These are phyloP conservation scores for Trypanosoma avium DNA, from an alignment of 208 protist genomes.

Conservation along the genomic window DNA sequence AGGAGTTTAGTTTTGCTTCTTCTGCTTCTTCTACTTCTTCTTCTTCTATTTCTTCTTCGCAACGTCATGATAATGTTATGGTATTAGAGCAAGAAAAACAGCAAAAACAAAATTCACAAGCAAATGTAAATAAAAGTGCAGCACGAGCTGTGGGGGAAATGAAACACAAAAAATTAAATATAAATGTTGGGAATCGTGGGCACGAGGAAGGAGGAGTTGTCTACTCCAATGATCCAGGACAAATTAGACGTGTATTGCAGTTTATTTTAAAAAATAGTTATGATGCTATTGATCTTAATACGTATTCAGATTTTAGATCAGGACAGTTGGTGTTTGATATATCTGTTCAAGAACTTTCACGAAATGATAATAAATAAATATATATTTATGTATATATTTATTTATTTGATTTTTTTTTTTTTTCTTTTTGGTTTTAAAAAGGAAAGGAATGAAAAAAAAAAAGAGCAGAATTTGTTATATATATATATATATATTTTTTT, in stretches of 20 bases:
- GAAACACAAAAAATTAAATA: too few species aligned
- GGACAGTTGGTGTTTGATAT: conserved; percentile 71
- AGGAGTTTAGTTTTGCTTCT: conserved; percentile 22
- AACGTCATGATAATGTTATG: too few species aligned
- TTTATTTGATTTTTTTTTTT: too few species aligned
- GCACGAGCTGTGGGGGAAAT: background rate
- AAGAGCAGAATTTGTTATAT: conserved; percentile 7
- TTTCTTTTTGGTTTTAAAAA: too few species aligned
- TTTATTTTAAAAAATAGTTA: conserved; percentile 72
- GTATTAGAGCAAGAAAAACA: background rate
- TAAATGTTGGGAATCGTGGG: background rate
- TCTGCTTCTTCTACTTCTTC: conserved; percentile 15
- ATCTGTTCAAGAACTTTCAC: conserved; percentile 39
- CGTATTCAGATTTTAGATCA: conserved; percentile 55
- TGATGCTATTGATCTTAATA: conserved; percentile 63
- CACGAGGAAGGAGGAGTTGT: conserved; percentile 27
- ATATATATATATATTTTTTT: conserved; percentile 10
- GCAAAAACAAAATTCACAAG: background rate
- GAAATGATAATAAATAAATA: background rate
- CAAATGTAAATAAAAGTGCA: background rate
- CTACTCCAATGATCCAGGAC: conserved; percentile 54
- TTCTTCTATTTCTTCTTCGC: background rate
- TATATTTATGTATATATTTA: background rate
- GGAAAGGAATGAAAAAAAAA: background rate
- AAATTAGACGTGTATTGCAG: conserved; percentile 65